These are phyloP conservation scores for Fusarium continuum DNA, from an alignment of 2,329 filamentous ascomycete genomes.

Conservation along the genomic window DNA sequence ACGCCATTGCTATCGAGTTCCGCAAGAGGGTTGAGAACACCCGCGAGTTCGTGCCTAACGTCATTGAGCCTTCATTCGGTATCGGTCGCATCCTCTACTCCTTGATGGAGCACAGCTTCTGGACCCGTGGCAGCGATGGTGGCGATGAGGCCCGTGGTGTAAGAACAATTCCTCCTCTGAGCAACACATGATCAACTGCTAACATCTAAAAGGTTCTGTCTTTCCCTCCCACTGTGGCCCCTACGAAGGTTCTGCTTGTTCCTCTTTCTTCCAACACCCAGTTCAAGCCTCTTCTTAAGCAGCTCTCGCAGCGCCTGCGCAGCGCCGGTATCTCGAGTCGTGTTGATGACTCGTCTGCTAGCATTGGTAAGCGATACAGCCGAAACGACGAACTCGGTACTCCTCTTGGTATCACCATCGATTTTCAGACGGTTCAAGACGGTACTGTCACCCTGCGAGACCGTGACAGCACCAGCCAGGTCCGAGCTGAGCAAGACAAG, in stretches of 20 bases:
- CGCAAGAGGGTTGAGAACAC: slow-evolving; percentile 83
- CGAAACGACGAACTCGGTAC: slow-evolving; percentile 97
- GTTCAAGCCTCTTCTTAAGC: slow-evolving; percentile 80
- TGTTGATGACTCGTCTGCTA: slow-evolving; percentile 89
- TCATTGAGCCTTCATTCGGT: slow-evolving; percentile 97
- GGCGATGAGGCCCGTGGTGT: slow-evolving; percentile 82
- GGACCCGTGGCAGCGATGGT: slow-evolving; percentile 74
- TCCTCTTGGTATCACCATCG: slow-evolving; percentile 90
- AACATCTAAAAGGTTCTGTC: slow-evolving; percentile 58
- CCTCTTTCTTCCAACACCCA: slow-evolving; percentile 83
- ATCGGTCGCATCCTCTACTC: slow-evolving; percentile 95
- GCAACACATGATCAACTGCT: slow-evolving; percentile 5
- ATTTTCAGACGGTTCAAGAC: slow-evolving; percentile 94
- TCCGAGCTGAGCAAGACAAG: slow-evolving; percentile 82
- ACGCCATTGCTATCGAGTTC: slow-evolving; percentile 85
- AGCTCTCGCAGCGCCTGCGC: slow-evolving; percentile 79
- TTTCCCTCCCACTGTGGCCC: slow-evolving; percentile 75
- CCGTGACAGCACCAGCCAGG: slow-evolving; percentile 89
- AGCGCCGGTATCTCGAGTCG: slow-evolving; percentile 81
- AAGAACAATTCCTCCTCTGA: slow-evolving; percentile 62
- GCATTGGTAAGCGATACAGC: slow-evolving; percentile 93
- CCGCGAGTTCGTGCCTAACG: slow-evolving; percentile 92
- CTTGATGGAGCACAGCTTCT: slow-evolving; percentile 94
- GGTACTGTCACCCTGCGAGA: slow-evolving; percentile 87
- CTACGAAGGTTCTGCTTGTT: slow-evolving; percentile 92